These are phyloP conservation scores for Beta lomatogona DNA, from an alignment of 179 eudicot genomes.

Conservation along the genomic window DNA sequence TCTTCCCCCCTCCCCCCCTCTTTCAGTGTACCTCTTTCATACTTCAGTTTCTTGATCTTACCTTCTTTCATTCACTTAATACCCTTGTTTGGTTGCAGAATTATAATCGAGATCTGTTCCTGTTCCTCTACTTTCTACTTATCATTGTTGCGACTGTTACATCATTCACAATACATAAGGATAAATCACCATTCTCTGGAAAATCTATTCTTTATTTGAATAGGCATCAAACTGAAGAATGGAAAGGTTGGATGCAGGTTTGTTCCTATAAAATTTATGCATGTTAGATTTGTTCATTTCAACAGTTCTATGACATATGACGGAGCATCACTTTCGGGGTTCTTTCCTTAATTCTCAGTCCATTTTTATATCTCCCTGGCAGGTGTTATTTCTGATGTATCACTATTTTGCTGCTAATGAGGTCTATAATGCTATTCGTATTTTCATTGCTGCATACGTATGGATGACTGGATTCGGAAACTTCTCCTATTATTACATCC, in stretches of 20 bases:
- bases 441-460: slow-evolving; percentile 91
- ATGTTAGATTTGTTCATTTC: background rate
- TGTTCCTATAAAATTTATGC: slow-evolving; percentile 5
- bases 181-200: slow-evolving; percentile 78
- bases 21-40: background rate
- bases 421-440: slow-evolving; percentile 85
- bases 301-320: background rate
- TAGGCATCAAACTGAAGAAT: slow-evolving; percentile 97
- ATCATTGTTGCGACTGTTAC: slow-evolving; percentile 77
- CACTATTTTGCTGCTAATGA: slow-evolving; percentile 95
- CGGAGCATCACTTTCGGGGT: background rate
- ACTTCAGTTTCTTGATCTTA: background rate
- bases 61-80: slow-evolving; percentile 15
- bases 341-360: slow-evolving; percentile 26
- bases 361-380: slow-evolving; percentile 18
- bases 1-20: background rate
- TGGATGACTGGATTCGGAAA: slow-evolving; percentile 99
- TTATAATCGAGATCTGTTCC: slow-evolving; percentile 88
- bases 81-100: slow-evolving; percentile 52
- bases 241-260: slow-evolving; percentile 99
- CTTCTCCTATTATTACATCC: slow-evolving; percentile 92
- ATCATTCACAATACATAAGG: slow-evolving; percentile 82
- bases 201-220: slow-evolving; percentile 76
- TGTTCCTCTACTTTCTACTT: slow-evolving; percentile 84
- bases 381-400: slow-evolving; percentile 91